These are phyloP conservation scores for Lactarius pseudohatsudake DNA, from an alignment of 768 basidiomycete species.

Conservation along the genomic window DNA sequence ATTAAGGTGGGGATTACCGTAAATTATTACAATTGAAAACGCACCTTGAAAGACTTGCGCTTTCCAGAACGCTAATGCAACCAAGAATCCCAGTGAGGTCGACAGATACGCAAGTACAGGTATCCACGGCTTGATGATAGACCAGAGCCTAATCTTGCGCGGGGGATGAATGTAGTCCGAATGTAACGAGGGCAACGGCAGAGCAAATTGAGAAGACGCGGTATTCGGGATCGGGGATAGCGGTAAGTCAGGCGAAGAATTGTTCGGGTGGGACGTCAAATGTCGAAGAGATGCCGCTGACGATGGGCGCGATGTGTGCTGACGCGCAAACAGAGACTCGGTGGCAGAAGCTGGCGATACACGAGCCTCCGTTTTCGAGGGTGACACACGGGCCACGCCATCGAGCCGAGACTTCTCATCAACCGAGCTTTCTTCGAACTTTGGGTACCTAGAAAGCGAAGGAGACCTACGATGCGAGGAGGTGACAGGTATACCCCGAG, in stretches of 20 bases:
- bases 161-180: slow-evolving; percentile 27
- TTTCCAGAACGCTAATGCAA: slow-evolving; percentile 83
- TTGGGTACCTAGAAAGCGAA: slow-evolving; percentile 15
- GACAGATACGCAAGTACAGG: slow-evolving; percentile 75
- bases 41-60: slow-evolving; percentile 78
- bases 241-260: slow-evolving; percentile 6
- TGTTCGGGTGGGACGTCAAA: slow-evolving; percentile 7
- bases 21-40: slow-evolving; percentile 34
- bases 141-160: slow-evolving; percentile 35
- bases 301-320: slow-evolving; percentile 10
- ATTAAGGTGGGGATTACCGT: slow-evolving; percentile 10
- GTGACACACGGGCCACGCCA: not conserved
- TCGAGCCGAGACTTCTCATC: slow-evolving; percentile 20
- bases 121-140: slow-evolving; percentile 68
- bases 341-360: not conserved
- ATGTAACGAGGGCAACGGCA: slow-evolving; percentile 28
- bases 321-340: slow-evolving; percentile 9
- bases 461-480: slow-evolving; percentile 14
- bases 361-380: slow-evolving; percentile 12
- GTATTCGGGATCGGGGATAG: slow-evolving; percentile 13
- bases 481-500: slow-evolving; percentile 19
- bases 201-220: slow-evolving; percentile 22
- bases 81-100: slow-evolving; percentile 73
- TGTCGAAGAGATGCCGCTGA: slow-evolving; percentile 21
- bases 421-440: slow-evolving; percentile 14